Percentiles rank a stretch among this genome's conserved stretches.
Conservation (phyloP, 371 early-diverging fungal species). For the Massospora cicadina region DNA sequence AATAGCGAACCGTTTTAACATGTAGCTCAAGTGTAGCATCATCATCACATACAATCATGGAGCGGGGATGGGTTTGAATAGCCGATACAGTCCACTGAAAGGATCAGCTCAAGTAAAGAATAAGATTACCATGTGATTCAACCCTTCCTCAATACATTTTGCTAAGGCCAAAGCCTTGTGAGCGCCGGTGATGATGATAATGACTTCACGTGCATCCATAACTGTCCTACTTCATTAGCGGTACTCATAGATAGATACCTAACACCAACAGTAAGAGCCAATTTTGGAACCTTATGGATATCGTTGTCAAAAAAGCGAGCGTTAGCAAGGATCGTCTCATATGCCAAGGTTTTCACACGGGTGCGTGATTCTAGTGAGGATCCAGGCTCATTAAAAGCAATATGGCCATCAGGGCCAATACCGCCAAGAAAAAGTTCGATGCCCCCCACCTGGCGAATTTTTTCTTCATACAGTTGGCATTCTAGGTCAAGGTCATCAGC, state of each 20-base stretch:
- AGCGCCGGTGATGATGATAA: conserved; percentile 69
- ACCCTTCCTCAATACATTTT: conserved; percentile 64
- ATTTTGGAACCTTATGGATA: conserved; percentile 68
- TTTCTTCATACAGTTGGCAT: conserved; percentile 59
- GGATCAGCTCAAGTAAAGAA: background rate
- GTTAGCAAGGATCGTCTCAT: conserved; percentile 76
- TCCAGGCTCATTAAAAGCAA: conserved; percentile 82
- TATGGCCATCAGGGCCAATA: conserved; percentile 79
- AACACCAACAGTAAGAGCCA: conserved; percentile 74
- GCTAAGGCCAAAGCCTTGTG: conserved; percentile 64
- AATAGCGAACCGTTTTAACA: conserved; percentile 74
- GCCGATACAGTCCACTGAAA: conserved; percentile 45
- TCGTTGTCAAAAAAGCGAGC: conserved; percentile 75
- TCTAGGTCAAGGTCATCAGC: conserved; percentile 61
- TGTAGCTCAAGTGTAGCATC: conserved; percentile 75
- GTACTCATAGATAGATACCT: conserved; percentile 25
- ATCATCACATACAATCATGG: conserved; percentile 74
- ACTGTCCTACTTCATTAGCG: conserved; percentile 42
- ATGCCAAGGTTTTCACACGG: conserved; percentile 73
- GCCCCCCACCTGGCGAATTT: conserved; percentile 55
- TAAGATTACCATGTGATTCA: conserved; percentile 29
- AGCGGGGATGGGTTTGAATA: conserved; percentile 67
- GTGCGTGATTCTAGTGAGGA: conserved; percentile 67
- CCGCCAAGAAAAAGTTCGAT: conserved; percentile 68
- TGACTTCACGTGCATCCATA: conserved; percentile 69